Percentiles rank a stretch among this genome's conserved stretches.
These are phyloP conservation scores for Colletotrichum truncatum DNA, from an alignment of 2,329 filamentous ascomycete species.

Conservation along the genomic window DNA sequence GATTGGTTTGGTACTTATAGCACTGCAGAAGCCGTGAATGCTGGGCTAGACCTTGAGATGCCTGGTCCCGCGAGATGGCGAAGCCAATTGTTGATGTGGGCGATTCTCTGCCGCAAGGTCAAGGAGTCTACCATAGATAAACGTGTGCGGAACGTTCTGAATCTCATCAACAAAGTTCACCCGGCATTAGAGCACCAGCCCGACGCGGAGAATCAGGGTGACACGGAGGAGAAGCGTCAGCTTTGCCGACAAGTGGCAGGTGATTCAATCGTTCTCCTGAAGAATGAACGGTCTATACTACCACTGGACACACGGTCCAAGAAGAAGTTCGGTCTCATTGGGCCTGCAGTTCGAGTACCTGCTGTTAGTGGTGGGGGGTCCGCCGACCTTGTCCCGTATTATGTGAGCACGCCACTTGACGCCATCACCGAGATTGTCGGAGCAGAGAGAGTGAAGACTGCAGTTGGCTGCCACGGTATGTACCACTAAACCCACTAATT, in stretches of 20 bases:
- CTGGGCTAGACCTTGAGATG: conserved; percentile 68
- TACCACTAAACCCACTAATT: background rate
- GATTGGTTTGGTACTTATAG: conserved; percentile 68
- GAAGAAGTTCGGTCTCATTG: conserved; percentile 48
- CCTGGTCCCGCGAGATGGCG: conserved; percentile 62
- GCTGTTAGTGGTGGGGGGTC: conserved; percentile 42
- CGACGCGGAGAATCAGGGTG: conserved; percentile 52
- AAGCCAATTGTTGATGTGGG: conserved; percentile 58
- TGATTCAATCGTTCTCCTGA: conserved; percentile 71
- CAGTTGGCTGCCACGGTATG: background rate
- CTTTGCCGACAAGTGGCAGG: conserved; percentile 60
- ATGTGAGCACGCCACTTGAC: conserved; percentile 40
- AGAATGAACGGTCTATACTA: conserved; percentile 67
- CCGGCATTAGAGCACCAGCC: conserved; percentile 35
- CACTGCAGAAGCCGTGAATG: conserved; percentile 57
- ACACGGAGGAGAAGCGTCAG: background rate
- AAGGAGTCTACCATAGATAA: conserved; percentile 62
- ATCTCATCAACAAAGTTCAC: conserved; percentile 50
- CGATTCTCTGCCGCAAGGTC: conserved; percentile 64
- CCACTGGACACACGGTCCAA: conserved; percentile 51
- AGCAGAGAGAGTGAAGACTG: background rate
- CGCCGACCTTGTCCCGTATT: conserved; percentile 41
- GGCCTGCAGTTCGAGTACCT: conserved; percentile 58
- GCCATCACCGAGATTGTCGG: conserved; percentile 36
- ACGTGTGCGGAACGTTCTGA: conserved; percentile 63